phyloP scores from a whole-genome alignment of 331 rosid species.

The Dryas integrifolia region DNA sequence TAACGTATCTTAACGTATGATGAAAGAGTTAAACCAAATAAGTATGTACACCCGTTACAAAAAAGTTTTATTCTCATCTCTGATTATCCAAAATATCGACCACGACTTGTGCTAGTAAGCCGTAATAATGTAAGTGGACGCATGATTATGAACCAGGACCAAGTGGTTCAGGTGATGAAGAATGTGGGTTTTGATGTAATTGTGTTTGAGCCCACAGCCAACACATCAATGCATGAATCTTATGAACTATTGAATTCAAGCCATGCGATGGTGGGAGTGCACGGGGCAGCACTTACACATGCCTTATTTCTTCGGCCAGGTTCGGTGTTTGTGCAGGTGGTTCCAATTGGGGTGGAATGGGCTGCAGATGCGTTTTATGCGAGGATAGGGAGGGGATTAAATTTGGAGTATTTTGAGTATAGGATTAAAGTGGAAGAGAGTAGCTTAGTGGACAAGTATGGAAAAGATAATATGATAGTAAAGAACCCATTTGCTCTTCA shows the following conservation, averaged over 20 bases:
- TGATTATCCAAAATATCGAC: neutral
- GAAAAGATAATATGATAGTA: neutral
- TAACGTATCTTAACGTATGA: neutral
- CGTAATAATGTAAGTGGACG: neutral
- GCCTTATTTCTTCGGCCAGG: slow-evolving; percentile 2
- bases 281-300: neutral
- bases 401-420: slow-evolving; percentile 7
- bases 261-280: slow-evolving; percentile 5
- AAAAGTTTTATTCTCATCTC: no score
- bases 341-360: slow-evolving; percentile 1
- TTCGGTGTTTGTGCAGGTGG: neutral
- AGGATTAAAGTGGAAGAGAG: slow-evolving; percentile 18
- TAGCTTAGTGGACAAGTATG: slow-evolving; percentile 19
- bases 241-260: neutral
- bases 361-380: neutral
- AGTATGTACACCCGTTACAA: no score
- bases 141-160: neutral
- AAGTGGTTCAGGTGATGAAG: neutral
- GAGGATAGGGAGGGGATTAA: neutral
- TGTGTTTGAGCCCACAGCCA: neutral
- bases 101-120: neutral
- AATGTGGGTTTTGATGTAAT: neutral
- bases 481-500: slow-evolving; percentile 11
- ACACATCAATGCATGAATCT: neutral
- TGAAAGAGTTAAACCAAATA: no score